These are phyloP conservation scores for Fennellomyces sp. DNA, from an alignment of 371 early-diverging fungal species.

Conservation along the genomic window DNA sequence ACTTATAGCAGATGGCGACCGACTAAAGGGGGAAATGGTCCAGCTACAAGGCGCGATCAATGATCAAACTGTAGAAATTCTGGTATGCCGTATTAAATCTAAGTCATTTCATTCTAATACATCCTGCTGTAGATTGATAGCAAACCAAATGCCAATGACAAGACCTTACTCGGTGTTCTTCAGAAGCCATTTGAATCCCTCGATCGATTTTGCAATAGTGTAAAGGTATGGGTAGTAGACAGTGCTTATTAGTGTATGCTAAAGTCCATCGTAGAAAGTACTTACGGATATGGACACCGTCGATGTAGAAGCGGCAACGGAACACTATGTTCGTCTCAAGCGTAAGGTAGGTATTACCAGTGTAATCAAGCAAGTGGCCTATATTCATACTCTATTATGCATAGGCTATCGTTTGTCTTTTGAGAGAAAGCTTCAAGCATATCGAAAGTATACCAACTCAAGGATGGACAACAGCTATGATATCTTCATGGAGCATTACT, in stretches of 20 bases:
- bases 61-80: neutral
- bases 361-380: neutral
- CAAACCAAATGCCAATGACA: neutral
- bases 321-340: neutral
- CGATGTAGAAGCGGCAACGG: neutral
- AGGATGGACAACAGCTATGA: conserved; percentile 1
- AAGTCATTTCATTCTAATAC: no score
- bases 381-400: neutral
- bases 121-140: neutral
- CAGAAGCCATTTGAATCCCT: conserved; percentile 1
- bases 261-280: neutral
- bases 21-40: neutral
- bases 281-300: neutral
- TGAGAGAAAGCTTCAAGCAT: conserved; percentile 8
- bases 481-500: conserved; percentile 7
- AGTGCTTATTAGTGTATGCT: no score
- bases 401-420: neutral
- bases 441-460: neutral
- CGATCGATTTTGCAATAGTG: neutral
- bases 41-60: neutral
- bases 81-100: neutral
- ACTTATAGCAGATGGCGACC: conserved; percentile 2
- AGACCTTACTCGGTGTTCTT: neutral
- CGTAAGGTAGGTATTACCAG: neutral
- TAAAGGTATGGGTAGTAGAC: no score